A percentile compares a stretch with the other conserved stretches of the same genome.
Conservation (phyloP, 2,329 filamentous ascomycete species). For the Dendrostoma leiphaemia region DNA sequence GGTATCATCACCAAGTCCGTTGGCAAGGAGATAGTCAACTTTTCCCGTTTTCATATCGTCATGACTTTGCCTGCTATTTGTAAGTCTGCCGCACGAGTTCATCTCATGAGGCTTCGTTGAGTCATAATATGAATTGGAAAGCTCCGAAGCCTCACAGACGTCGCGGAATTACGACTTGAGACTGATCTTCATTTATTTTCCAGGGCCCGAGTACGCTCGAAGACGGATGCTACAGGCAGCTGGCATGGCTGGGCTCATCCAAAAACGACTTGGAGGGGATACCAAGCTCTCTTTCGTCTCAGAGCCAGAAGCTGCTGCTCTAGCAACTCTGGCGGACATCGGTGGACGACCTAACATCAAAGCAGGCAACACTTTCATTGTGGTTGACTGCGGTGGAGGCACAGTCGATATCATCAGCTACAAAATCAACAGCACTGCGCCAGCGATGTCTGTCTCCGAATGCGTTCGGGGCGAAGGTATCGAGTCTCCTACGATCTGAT, state of each 20-base stretch:
- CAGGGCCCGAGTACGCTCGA: constrained; percentile 35
- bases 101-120: too few species aligned
- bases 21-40: constrained; percentile 25
- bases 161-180: too few species aligned
- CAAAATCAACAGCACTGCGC: constrained; percentile 8
- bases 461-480: constrained; percentile 35
- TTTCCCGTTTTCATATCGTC: constrained; percentile 33
- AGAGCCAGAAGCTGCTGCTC: constrained; percentile 45
- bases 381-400: constrained; percentile 30
- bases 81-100: too few species aligned
- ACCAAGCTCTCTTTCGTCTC: constrained; percentile 36
- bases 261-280: constrained; percentile 19
- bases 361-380: constrained; percentile 23
- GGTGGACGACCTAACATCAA: constrained; percentile 14
- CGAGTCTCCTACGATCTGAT: too few species aligned
- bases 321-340: constrained; percentile 34
- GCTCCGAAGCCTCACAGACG: too few species aligned
- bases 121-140: too few species aligned
- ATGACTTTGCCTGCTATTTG: constrained; percentile 46
- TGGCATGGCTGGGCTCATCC: constrained; percentile 34
- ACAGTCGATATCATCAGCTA: constrained; percentile 39
- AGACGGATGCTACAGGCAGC: constrained; percentile 35
- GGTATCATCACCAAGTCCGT: too few species aligned
- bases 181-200: too few species aligned
- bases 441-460: constrained; percentile 33